Conservation (phyloP, 2,329 filamentous ascomycete species). For the Phaeophleospora eucalypticola region DNA sequence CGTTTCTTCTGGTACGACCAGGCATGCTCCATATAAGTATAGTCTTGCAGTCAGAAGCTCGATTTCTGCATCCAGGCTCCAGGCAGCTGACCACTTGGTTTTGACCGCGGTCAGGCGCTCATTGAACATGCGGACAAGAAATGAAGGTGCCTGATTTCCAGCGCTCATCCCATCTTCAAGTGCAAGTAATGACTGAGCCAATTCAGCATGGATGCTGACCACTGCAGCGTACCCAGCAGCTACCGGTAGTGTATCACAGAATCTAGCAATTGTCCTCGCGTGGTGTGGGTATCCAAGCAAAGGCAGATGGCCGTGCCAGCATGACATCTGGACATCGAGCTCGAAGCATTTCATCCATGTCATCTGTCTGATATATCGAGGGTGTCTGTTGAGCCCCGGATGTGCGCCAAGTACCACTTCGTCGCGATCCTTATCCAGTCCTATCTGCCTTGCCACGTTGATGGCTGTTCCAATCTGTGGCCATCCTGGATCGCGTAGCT, state of each 20-base stretch:
- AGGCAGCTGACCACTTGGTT: not conserved
- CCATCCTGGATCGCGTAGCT: constrained; percentile 3
- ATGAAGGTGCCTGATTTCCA: not conserved
- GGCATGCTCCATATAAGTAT: constrained; percentile 2
- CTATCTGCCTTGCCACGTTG: constrained; percentile 8
- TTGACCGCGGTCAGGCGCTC: constrained; percentile 1
- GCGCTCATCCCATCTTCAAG: not conserved
- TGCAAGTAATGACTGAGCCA: constrained; percentile 1
- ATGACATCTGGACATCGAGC: constrained; percentile 6
- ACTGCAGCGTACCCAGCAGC: constrained; percentile 1
- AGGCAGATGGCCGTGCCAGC: constrained; percentile 6
- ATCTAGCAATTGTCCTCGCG: not conserved
- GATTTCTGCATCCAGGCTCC: constrained; percentile 7
- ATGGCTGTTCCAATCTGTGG: constrained; percentile 6
- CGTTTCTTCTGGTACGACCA: not conserved
- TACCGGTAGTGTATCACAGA: not conserved
- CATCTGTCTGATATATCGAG: not conserved
- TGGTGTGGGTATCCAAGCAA: not conserved
- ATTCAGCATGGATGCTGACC: constrained; percentile 1
- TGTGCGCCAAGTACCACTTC: constrained; percentile 3
- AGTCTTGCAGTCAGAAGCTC: constrained; percentile 3
- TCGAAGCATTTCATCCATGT: constrained; percentile 9
- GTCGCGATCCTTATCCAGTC: constrained; percentile 6
- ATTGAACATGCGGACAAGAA: not conserved
- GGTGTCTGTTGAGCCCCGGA: not conserved